phyloP scores from a whole-genome alignment of 2,329 filamentous ascomycete species.

The Zelopaecilomyces penicillatus region DNA sequence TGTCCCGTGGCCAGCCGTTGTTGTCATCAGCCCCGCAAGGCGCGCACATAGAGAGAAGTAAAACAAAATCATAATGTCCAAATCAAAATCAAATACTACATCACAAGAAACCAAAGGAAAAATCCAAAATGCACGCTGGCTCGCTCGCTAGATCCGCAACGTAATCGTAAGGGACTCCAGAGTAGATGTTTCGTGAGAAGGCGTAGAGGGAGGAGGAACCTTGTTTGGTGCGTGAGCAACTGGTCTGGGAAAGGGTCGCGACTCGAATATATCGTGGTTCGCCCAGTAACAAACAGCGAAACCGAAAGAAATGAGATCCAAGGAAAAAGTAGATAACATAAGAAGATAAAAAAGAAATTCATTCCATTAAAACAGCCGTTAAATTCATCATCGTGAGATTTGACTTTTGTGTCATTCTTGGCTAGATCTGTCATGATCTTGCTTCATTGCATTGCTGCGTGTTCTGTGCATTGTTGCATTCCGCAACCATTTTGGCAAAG shows the following conservation, averaged over 20 bases:
- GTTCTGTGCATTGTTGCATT: conserved; percentile 49
- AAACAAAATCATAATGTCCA: neutral
- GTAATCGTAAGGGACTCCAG: conserved; percentile 22
- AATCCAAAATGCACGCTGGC: conserved; percentile 18
- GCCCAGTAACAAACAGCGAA: conserved; percentile 10
- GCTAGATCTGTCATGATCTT: conserved; percentile 28
- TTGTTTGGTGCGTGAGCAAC: conserved; percentile 42
- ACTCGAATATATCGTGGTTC: conserved; percentile 22
- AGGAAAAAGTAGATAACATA: conserved; percentile 17
- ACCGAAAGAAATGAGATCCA: conserved; percentile 6
- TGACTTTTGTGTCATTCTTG: conserved; percentile 27
- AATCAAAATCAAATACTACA: neutral
- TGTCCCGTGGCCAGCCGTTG: conserved; percentile 5
- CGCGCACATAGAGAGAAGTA: neutral
- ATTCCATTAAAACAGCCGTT: conserved; percentile 14
- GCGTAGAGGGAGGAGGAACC: conserved; percentile 27
- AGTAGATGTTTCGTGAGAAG: conserved; percentile 21
- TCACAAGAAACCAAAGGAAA: conserved; percentile 10
- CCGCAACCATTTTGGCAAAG: conserved; percentile 84
- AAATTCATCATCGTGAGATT: conserved; percentile 28
- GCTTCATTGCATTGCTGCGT: conserved; percentile 36
- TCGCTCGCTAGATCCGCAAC: conserved; percentile 29
- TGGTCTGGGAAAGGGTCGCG: conserved; percentile 28
- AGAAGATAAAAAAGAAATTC: conserved; percentile 10
- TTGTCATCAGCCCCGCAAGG: conserved; percentile 1